These are phyloP conservation scores for Vairimorpha necatrix DNA, from an alignment of 371 early-diverging fungal genomes.

Conservation along the genomic window DNA sequence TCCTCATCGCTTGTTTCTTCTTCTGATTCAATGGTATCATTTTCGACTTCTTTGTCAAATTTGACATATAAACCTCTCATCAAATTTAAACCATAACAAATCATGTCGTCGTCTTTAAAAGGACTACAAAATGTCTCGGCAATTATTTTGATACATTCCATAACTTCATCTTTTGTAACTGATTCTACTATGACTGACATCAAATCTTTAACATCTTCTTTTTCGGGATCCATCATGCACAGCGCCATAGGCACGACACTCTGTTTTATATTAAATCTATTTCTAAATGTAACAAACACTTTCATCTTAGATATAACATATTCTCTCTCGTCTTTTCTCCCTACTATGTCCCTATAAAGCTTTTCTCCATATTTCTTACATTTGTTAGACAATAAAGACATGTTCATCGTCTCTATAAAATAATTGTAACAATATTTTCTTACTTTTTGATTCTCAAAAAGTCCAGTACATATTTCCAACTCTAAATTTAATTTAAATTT, in stretches of 20 bases:
- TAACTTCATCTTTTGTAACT: slow-evolving; percentile 36
- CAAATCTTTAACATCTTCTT: slow-evolving; percentile 50
- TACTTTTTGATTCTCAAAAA: slow-evolving; percentile 33
- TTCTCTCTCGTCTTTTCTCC: slow-evolving; percentile 46
- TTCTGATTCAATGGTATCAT: background rate
- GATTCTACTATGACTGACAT: slow-evolving; percentile 45
- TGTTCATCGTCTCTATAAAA: slow-evolving; percentile 33
- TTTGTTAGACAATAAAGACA: slow-evolving; percentile 9
- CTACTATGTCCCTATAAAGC: slow-evolving; percentile 36
- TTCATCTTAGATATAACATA: slow-evolving; percentile 48
- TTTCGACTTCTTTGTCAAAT: slow-evolving; percentile 27
- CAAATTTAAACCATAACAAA: slow-evolving; percentile 58
- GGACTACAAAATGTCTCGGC: slow-evolving; percentile 52
- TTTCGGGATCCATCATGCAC: slow-evolving; percentile 42
- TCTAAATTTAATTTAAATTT: slow-evolving; percentile 15
- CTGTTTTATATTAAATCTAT: slow-evolving; percentile 33
- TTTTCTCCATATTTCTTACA: slow-evolving; percentile 30
- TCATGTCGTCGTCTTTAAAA: slow-evolving; percentile 58
- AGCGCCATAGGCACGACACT: slow-evolving; percentile 49
- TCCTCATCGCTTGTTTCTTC: background rate
- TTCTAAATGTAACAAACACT: slow-evolving; percentile 46
- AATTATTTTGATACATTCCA: slow-evolving; percentile 39
- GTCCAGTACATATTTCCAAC: slow-evolving; percentile 25
- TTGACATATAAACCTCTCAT: slow-evolving; percentile 43
- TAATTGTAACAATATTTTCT: slow-evolving; percentile 36